A percentile compares a stretch with the other conserved stretches of the same genome.
Conservation (phyloP, 2,329 filamentous ascomycete genomes). For the Pleurostoma richardsiae region DNA sequence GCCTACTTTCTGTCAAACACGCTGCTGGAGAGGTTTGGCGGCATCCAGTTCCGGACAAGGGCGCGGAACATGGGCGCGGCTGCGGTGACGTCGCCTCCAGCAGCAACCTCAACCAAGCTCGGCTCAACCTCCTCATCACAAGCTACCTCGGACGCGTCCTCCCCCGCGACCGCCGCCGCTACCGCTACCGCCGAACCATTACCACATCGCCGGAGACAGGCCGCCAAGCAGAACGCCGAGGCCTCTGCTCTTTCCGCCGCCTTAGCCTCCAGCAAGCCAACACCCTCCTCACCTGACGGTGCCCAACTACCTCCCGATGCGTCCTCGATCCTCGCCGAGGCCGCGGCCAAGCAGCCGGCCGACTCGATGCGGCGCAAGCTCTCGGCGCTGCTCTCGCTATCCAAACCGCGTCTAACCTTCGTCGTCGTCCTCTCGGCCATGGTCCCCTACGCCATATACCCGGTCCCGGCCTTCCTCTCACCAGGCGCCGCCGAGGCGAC, state of each 20-base stretch:
- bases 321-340: conserved; percentile 49
- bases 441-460: conserved; percentile 86
- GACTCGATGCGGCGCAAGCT: conserved; percentile 58
- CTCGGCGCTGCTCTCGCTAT: conserved; percentile 79
- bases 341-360: conserved; percentile 41
- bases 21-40: not conserved
- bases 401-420: conserved; percentile 91
- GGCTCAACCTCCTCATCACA: conserved; percentile 2
- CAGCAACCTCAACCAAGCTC: conserved; percentile 2
- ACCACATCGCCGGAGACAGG: not conserved
- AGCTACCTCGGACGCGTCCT: conserved; percentile 2
- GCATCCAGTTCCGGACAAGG: conserved; percentile 2
- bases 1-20: not conserved
- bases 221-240: not conserved
- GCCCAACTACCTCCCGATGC: conserved; percentile 19
- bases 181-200: conserved; percentile 2
- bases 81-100: conserved; percentile 2
- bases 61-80: conserved; percentile 1
- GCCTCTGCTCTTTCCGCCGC: conserved; percentile 2
- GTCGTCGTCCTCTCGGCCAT: conserved; percentile 88
- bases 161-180: not conserved
- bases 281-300: conserved; percentile 2
- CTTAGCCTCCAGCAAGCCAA: conserved; percentile 1
- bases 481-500: conserved; percentile 38
- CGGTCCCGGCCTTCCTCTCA: conserved; percentile 77